Base-by-base conservation (phyloP, 805 yeast species). In the Wickerhamia fluorescens region DNA sequence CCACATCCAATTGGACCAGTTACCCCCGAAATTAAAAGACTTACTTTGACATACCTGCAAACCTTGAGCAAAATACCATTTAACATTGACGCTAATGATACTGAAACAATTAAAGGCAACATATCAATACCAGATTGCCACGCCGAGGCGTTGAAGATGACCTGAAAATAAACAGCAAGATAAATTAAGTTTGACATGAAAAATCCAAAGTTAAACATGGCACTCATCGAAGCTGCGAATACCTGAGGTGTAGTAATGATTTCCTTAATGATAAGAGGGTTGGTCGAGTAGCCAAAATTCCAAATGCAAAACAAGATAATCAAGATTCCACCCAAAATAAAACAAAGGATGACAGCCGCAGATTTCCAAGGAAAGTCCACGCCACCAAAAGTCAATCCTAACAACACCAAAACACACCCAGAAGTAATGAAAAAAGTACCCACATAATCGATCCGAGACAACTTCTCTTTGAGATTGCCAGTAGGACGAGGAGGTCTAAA, bases 341-440 rank as follows among this genome's bases (percentile, higher is more conserved):
- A 62, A 29, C 68, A 66, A 7, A 51, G 39, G 5, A 77, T 66
- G 3, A 73, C 71, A 4, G 71, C 63, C n/a, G 71, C 70, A 0
- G 78, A 67, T 3, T 52, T 44, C 84, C 84, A 78, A 2, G 71
- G 51, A 40, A 50, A 64, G 19, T 64, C 56, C 20, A 53, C 48
- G 3, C 78, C 76, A 12, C 81, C 82, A 40, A 75, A 67, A 0
- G 78, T 65, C 20, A 76, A 45, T 0, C 66, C 82, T 24, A 68
- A 51, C 30, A 66, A 49, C 1, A 71, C 33, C 24, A 75, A 42
- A 4, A 73, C 69, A 25, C 66, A 40, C 1, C 72, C 70, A 3
- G 56, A 41, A 3, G 67, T 47, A 17, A 71, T 38, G 7, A 73
- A 38, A 13, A 58, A 38, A 2, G 69, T 64, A 2, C 80, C 81